Conservation (phyloP, 768 basidiomycete genomes). For the Leccinellum rugosiceps region DNA sequence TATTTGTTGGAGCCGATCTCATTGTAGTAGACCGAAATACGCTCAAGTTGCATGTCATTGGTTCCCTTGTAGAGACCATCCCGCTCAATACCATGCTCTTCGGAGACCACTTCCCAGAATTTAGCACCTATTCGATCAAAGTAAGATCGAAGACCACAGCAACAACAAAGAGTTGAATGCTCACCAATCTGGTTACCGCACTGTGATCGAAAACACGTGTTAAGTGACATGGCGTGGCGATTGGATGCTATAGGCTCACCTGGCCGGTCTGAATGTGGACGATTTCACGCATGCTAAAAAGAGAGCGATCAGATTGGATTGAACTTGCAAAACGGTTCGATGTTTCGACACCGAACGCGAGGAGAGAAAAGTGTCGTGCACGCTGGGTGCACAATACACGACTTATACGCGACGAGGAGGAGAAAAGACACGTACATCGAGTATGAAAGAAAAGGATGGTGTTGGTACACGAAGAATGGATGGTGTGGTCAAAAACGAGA, state of each 20-base stretch:
- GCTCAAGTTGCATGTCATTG: slow-evolving; percentile 94
- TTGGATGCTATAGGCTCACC: slow-evolving; percentile 43
- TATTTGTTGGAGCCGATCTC: slow-evolving; percentile 95
- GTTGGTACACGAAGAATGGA: slow-evolving; percentile 32
- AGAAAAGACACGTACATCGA: slow-evolving; percentile 31
- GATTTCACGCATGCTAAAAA: slow-evolving; percentile 93
- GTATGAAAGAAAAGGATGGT: slow-evolving; percentile 26
- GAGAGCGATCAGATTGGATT: slow-evolving; percentile 24
- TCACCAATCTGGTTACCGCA: slow-evolving; percentile 99
- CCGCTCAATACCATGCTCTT: slow-evolving; percentile 94
- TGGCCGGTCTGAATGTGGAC: slow-evolving; percentile 99
- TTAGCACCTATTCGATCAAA: slow-evolving; percentile 64
- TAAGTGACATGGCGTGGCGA: slow-evolving; percentile 15
- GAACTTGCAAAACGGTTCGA: slow-evolving; percentile 16
- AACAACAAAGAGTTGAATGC: slow-evolving; percentile 29
- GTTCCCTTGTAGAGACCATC: slow-evolving; percentile 93
- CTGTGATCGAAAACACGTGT: slow-evolving; percentile 40
- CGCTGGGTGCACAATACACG: not conserved
- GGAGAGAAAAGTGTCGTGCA: slow-evolving; percentile 2
- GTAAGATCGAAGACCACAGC: slow-evolving; percentile 15
- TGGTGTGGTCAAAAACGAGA: slow-evolving; percentile 36
- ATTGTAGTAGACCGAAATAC: slow-evolving; percentile 98
- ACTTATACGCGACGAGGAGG: slow-evolving; percentile 11
- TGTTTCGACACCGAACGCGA: slow-evolving; percentile 19
- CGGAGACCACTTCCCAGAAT: slow-evolving; percentile 98